These are phyloP conservation scores for Sclerotinia glacialis DNA, from an alignment of 2,329 filamentous ascomycete genomes.

Conservation along the genomic window DNA sequence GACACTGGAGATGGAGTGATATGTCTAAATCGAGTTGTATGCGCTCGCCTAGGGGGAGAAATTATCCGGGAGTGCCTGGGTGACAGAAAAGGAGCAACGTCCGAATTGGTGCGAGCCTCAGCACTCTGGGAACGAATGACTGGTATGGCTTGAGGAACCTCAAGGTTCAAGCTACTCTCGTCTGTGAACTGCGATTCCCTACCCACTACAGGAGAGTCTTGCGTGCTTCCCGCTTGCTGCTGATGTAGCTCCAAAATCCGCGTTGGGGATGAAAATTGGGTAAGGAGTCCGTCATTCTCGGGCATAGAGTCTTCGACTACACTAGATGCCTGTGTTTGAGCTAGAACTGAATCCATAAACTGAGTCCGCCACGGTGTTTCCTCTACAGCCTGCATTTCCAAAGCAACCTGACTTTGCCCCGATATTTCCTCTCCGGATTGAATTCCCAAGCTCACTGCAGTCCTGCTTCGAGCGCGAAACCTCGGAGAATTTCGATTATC, in stretches of 20 bases:
- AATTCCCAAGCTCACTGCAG: not conserved
- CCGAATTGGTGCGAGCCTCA: not conserved
- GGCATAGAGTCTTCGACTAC: constrained; percentile 56
- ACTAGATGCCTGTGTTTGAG: constrained; percentile 48
- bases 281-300: constrained; percentile 38
- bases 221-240: constrained; percentile 39
- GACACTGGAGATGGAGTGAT: not conserved
- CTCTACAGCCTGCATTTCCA: not conserved
- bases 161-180: constrained; percentile 13
- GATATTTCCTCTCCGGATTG: constrained; percentile 3
- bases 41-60: not conserved
- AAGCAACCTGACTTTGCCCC: not conserved
- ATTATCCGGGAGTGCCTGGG: not conserved
- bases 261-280: constrained; percentile 48
- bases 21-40: not conserved
- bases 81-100: not conserved
- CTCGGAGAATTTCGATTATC: constrained; percentile 37
- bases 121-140: not conserved
- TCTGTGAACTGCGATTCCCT: constrained; percentile 5
- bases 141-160: constrained; percentile 4
- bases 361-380: not conserved
- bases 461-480: constrained; percentile 25
- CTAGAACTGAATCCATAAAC: not conserved
- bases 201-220: constrained; percentile 27
- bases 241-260: constrained; percentile 51